A percentile compares a stretch with the other conserved stretches of the same genome.
Evolutionary conservation across 2,329 filamentous ascomycete genomes (phyloP).

Genomic region (Beauveria sp.): DNA sequence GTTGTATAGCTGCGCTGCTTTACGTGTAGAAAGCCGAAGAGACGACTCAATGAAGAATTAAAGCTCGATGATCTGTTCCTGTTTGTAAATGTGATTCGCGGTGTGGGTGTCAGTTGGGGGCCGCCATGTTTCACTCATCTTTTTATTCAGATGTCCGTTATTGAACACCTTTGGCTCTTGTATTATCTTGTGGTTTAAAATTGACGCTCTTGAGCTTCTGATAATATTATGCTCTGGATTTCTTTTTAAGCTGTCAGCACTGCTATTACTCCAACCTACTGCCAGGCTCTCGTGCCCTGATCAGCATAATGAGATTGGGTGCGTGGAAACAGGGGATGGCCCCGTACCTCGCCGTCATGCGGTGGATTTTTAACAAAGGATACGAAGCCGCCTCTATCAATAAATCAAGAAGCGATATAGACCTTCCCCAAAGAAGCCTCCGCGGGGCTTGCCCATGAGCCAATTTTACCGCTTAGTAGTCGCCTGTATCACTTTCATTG

Average conservation of each 20-base stretch:
- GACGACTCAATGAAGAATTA: constrained; percentile 16
- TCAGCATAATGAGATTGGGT: neutral
- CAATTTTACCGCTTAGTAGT: neutral
- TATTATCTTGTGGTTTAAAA: no score
- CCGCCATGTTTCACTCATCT: no score
- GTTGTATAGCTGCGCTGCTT: neutral
- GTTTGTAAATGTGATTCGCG: neutral
- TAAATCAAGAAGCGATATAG: neutral
- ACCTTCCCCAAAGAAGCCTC: neutral
- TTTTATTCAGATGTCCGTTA: no score
- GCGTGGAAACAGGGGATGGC: neutral
- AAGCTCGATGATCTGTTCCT: constrained; percentile 13
- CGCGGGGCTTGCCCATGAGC: neutral
- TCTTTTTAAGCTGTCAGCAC: neutral
- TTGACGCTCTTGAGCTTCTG: no score
- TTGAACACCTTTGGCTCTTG: no score
- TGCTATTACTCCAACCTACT: no score
- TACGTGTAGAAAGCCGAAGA: constrained; percentile 6
- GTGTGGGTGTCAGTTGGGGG: no score
- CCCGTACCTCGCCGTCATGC: neutral
- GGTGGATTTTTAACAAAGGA: neutral
- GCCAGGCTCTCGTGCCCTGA: neutral
- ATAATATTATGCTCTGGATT: neutral
- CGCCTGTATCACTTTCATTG: neutral
- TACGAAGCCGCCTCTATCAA: neutral